phyloP scores from a whole-genome alignment of 306 rosid genomes.

The Casuarina glauca region DNA sequence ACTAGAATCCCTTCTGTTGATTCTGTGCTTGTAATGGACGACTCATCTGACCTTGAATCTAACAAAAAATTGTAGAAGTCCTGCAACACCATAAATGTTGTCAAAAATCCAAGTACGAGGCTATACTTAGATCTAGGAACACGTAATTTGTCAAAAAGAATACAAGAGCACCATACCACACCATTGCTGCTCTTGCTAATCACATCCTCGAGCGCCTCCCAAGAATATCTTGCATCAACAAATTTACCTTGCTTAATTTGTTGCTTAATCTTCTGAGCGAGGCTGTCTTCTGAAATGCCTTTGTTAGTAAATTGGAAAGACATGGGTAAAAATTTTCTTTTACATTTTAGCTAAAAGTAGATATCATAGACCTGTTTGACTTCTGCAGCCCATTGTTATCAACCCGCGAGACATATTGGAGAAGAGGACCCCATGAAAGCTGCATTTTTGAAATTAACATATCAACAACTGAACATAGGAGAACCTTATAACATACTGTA shows the following conservation, averaged over 20 bases:
- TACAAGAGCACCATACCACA: constrained; percentile 53
- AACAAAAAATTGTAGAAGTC: constrained; percentile 71
- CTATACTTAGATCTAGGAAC: neutral
- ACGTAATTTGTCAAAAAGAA: neutral
- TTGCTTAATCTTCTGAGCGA: constrained; percentile 64
- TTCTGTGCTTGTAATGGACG: constrained; percentile 31
- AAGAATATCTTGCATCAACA: constrained; percentile 58
- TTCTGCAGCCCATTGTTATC: constrained; percentile 56
- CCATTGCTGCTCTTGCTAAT: constrained; percentile 43
- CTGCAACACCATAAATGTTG: constrained; percentile 30
- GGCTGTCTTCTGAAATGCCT: constrained; percentile 41
- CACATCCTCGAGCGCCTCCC: constrained; percentile 55
- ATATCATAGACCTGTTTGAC: constrained; percentile 52
- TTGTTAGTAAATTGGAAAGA: constrained; percentile 22
- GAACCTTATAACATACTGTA: neutral
- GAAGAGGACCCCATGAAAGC: constrained; percentile 97
- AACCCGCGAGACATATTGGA: constrained; percentile 76
- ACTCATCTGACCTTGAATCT: constrained; percentile 47
- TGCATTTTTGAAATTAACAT: constrained; percentile 26
- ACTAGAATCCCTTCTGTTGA: constrained; percentile 24
- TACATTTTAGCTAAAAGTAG: neutral
- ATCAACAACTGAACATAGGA: constrained; percentile 11
- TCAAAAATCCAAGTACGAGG: neutral
- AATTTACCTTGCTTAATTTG: constrained; percentile 54
- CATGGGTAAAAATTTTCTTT: neutral